A percentile compares a stretch with the other conserved stretches of the same genome.
These are phyloP conservation scores for Candida pseudocylindracea DNA, from an alignment of 1,139 yeast species.

Conservation along the genomic window DNA sequence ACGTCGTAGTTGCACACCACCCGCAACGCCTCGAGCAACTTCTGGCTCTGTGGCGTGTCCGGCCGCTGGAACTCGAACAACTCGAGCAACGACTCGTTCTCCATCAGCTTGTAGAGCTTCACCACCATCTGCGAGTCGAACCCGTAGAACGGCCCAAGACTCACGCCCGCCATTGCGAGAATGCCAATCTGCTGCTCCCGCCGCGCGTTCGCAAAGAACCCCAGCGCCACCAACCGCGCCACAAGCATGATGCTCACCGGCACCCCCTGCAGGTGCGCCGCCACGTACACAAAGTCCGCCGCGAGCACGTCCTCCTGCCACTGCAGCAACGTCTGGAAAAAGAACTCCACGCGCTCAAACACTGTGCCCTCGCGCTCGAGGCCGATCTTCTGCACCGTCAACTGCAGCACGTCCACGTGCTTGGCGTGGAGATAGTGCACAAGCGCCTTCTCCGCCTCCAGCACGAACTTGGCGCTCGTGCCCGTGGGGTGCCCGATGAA, in stretches of 20 bases:
- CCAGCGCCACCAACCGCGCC: constrained; percentile 49
- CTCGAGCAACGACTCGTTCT: constrained; percentile 67
- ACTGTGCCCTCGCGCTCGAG: constrained; percentile 86
- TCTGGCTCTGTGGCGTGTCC: too few species aligned
- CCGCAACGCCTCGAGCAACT: not conserved
- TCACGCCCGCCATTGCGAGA: constrained; percentile 88
- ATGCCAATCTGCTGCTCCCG: constrained; percentile 26
- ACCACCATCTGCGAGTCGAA: constrained; percentile 65
- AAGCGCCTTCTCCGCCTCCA: constrained; percentile 65
- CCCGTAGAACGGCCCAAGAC: constrained; percentile 85
- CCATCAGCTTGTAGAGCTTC: constrained; percentile 78
- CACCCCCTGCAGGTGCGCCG: constrained; percentile 90
- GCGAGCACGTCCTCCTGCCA: constrained; percentile 49
- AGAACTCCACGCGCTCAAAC: constrained; percentile 63
- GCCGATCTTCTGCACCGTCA: constrained; percentile 63
- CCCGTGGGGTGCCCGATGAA: constrained; percentile 87
- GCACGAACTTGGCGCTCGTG: constrained; percentile 68
- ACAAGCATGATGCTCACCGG: constrained; percentile 72
- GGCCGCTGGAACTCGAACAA: constrained; percentile 38
- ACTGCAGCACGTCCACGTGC: constrained; percentile 19
- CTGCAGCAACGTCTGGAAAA: constrained; percentile 45
- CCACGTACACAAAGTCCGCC: constrained; percentile 74
- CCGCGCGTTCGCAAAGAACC: constrained; percentile 25
- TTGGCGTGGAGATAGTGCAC: constrained; percentile 32
- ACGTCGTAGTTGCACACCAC: constrained; percentile 1